Evolutionary conservation across 257 asterid genomes (phyloP).

Genomic region (Gentiana straminea): DNA sequence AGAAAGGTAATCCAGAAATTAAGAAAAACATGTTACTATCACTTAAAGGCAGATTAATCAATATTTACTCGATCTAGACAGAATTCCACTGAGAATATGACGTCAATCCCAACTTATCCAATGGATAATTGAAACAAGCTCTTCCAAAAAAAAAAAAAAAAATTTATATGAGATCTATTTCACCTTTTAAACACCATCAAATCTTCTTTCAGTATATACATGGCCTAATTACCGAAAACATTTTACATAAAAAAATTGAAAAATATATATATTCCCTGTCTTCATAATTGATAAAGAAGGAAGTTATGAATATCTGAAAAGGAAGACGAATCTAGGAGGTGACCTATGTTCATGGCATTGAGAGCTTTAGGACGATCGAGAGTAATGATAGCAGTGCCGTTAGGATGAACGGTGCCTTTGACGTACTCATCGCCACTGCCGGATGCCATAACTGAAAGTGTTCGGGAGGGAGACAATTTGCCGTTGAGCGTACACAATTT

Average conservation of each 20-base stretch:
- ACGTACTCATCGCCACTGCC: constrained; percentile 52
- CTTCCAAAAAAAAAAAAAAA: no score
- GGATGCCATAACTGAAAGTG: constrained; percentile 52
- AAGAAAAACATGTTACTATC: no score
- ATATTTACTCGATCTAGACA: no score
- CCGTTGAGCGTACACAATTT: no score
- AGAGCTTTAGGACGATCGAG: constrained; percentile 97
- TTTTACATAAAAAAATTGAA: background rate
- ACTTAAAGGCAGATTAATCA: no score
- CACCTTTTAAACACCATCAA: no score
- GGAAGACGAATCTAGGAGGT: background rate
- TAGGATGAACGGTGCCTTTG: constrained; percentile 62
- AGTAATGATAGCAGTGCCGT: constrained; percentile 79
- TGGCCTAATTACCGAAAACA: background rate
- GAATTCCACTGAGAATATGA: no score
- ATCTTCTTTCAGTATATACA: background rate
- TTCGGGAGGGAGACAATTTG: constrained; percentile 5
- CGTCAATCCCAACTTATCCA: no score
- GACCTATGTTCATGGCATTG: constrained; percentile 91
- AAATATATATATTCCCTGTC: background rate
- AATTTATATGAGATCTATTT: no score
- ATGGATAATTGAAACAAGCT: no score
- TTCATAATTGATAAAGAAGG: no score
- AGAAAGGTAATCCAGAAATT: no score
- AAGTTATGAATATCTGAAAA: background rate